These are phyloP conservation scores for Zizania latifolia DNA, from an alignment of 176 grass and related monocot genomes.

Conservation along the genomic window DNA sequence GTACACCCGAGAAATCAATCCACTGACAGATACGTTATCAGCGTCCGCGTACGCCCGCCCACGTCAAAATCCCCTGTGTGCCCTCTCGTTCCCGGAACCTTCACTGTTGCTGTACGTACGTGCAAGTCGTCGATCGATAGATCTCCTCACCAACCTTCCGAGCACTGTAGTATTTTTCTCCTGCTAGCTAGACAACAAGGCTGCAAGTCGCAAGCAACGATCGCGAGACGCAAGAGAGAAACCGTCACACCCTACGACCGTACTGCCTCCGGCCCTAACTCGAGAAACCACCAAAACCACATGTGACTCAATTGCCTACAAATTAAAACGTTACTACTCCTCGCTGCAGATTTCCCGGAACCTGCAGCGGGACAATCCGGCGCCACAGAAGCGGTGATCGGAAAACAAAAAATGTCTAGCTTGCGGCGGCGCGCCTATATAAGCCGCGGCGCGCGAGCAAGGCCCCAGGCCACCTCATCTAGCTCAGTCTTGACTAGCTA, in stretches of 20 bases:
- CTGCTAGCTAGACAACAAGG: not conserved
- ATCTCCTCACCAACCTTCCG: conserved; percentile 3
- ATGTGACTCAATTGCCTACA: conserved; percentile 9
- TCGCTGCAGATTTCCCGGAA: conserved; percentile 40
- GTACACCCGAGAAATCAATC: not conserved
- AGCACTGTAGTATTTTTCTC: not conserved
- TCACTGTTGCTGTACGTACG: not conserved
- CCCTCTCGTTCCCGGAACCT: conserved; percentile 37
- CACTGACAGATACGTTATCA: not conserved
- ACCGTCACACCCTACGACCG: conserved; percentile 28
- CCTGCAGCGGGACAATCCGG: not conserved
- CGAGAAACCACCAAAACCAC: conserved; percentile 3
- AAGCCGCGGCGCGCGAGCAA: not conserved
- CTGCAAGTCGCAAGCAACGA: not conserved
- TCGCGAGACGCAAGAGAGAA: not conserved
- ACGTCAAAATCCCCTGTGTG: conserved; percentile 4
- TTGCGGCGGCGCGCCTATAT: conserved; percentile 39
- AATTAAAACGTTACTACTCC: not conserved
- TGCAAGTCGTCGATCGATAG: not conserved
- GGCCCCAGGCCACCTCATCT: not conserved
- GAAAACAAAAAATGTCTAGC: not conserved
- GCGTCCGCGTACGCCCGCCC: not conserved
- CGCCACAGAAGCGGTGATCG: not conserved
- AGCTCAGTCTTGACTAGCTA: not conserved
- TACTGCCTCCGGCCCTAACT: not conserved